phyloP scores from a whole-genome alignment of 352 stramenopile genomes.

The Phytophthora chlamydospora region DNA sequence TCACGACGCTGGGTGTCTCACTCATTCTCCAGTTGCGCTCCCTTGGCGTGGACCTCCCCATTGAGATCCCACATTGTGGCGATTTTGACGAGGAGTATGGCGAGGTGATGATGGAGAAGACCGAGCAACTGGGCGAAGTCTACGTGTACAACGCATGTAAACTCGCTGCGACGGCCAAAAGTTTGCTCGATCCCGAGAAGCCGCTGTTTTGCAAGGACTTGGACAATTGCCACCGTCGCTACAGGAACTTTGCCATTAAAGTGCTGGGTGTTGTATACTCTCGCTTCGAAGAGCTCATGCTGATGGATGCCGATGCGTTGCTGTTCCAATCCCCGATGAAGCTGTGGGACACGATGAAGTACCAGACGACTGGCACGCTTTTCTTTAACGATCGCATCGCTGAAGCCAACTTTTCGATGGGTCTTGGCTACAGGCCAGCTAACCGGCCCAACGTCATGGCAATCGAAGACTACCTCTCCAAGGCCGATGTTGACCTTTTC shows the following conservation, averaged over 20 bases:
- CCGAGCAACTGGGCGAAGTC: conserved; percentile 44
- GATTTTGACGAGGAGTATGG: conserved; percentile 56
- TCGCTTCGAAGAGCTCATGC: conserved; percentile 73
- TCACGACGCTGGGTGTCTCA: conserved; percentile 63
- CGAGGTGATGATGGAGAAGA: conserved; percentile 39
- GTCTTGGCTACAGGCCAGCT: conserved; percentile 26
- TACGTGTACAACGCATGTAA: conserved; percentile 74
- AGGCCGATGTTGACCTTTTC: conserved; percentile 31
- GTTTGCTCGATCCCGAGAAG: conserved; percentile 28
- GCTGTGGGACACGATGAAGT: conserved; percentile 64
- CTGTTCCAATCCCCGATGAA: conserved; percentile 64
- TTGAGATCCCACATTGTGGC: conserved; percentile 73
- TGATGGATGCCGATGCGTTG: conserved; percentile 75
- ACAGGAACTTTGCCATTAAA: conserved; percentile 73
- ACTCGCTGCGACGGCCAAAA: conserved; percentile 37
- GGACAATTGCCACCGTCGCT: conserved; percentile 49
- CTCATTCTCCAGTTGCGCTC: conserved; percentile 65
- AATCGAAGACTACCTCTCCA: conserved; percentile 42
- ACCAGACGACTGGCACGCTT: conserved; percentile 58
- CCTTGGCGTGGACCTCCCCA: conserved; percentile 58
- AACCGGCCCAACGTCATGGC: conserved; percentile 37
- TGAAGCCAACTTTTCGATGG: conserved; percentile 37
- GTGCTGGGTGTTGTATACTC: conserved; percentile 68
- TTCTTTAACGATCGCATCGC: conserved; percentile 74
- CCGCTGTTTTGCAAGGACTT: conserved; percentile 62